Evolutionary conservation across 768 basidiomycete genomes (phyloP).

Genomic region (Leucocoprinus sp.): DNA sequence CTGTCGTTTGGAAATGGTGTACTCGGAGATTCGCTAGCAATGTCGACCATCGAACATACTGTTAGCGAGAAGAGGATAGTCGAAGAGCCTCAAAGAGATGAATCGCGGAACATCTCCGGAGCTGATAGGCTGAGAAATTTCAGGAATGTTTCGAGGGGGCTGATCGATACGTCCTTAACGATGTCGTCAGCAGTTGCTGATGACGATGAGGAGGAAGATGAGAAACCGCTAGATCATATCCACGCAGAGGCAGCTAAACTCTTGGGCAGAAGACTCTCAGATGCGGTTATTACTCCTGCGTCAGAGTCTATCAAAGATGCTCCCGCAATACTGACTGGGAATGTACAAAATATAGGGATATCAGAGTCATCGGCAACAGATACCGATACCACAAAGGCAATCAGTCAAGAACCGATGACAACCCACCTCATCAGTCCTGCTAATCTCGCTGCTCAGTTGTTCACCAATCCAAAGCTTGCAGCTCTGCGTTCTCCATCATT

Average conservation of each 20-base stretch:
- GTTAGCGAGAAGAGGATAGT: slow-evolving; percentile 12
- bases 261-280: slow-evolving; percentile 34
- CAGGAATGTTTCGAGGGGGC: neutral
- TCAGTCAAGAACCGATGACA: slow-evolving; percentile 12
- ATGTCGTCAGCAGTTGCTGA: slow-evolving; percentile 49
- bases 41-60: slow-evolving; percentile 27
- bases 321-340: neutral
- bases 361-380: slow-evolving; percentile 1
- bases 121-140: slow-evolving; percentile 3
- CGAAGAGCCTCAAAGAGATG: neutral
- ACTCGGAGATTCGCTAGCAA: slow-evolving; percentile 27
- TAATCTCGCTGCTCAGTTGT: slow-evolving; percentile 35
- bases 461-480: slow-evolving; percentile 35
- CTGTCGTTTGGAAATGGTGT: slow-evolving; percentile 9
- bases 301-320: slow-evolving; percentile 12
- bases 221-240: slow-evolving; percentile 13
- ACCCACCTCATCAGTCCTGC: slow-evolving; percentile 28
- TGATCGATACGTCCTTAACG: slow-evolving; percentile 19
- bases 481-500: slow-evolving; percentile 24
- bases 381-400: neutral
- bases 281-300: slow-evolving; percentile 28
- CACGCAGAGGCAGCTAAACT: slow-evolving; percentile 25
- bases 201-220: slow-evolving; percentile 17
- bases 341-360: neutral
- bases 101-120: slow-evolving; percentile 5